Base-by-base conservation (phyloP, 345 rosid genomes). In the Populus tremula region DNA sequence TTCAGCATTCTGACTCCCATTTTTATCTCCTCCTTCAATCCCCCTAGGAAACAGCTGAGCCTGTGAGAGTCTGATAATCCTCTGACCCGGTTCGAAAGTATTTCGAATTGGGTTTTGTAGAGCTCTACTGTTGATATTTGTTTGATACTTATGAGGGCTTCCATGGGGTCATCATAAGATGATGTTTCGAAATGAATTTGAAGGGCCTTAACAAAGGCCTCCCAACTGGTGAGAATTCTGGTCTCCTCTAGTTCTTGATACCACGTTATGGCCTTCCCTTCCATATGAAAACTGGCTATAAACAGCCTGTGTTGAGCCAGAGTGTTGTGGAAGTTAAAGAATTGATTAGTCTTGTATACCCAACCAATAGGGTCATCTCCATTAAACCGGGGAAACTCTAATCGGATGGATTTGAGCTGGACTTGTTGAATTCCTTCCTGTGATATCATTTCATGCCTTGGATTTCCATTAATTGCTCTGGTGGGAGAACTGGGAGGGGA, bases 1-100 rank as follows among this genome's bases (percentile, higher is more conserved):
- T 35, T 35, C 4, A 35, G 5, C 41, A 38, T 38, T 0, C 41
- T 0, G 0, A 38, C 41, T 0, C 41, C 41, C 2, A 38, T 38
- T 1, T 0, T 6, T 0, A 38, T 38, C 8, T 38, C 8, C 0
- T 38, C 41, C 0, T 38, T 38, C 0, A 38, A 1, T 0, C 41
- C 41, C 0, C 41, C 41, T 1, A 38, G 8, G 0, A 38, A 38
- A 1, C 41, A 38, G 9, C 41, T 35, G 5, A 35, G 36, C 36
- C 36, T 38, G 41, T 38, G 41, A 0, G 41, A 6, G 9, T 38
- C 8, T 0, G 41, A 38, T 0, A 38, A 6, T 0, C 41, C 41
- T 38, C 41, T 38, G 0, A 38, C 41, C 41, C 41, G 0, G 41
- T 38, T 38, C 0, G 41, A 1, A 6, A 38, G 8, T 8, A 38